Conservation (phyloP, 441 rosid species). For the Euphorbia corollata region DNA sequence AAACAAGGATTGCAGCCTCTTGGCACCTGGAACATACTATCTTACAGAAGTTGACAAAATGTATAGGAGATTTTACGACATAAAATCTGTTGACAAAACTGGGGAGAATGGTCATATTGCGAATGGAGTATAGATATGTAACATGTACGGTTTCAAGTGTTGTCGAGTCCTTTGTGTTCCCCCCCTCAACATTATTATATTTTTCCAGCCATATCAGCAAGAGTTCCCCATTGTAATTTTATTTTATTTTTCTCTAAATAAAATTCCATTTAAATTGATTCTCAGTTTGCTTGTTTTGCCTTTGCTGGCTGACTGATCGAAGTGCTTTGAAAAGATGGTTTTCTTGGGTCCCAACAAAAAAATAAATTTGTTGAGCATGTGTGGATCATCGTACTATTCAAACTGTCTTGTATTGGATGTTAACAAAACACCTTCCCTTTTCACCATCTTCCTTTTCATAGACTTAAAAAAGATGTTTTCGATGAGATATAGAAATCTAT, state of each 20-base stretch:
- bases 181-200: slow-evolving; percentile 9
- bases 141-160: background rate
- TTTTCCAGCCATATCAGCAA: slow-evolving; percentile 13
- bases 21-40: slow-evolving; percentile 80
- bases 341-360: too few relatives aligned
- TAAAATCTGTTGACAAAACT: slow-evolving; percentile 35
- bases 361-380: too few relatives aligned
- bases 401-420: too few relatives aligned
- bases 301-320: too few relatives aligned
- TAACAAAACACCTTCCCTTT: too few relatives aligned
- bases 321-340: too few relatives aligned
- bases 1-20: slow-evolving; percentile 71
- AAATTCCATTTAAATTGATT: slow-evolving; percentile 6
- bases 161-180: slow-evolving; percentile 15
- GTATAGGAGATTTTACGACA: slow-evolving; percentile 83
- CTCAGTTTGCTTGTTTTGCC: too few relatives aligned
- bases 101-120: slow-evolving; percentile 43
- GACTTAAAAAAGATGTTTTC: too few relatives aligned
- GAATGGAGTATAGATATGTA: slow-evolving; percentile 21
- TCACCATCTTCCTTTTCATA: too few relatives aligned
- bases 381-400: too few relatives aligned
- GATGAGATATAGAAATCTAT: too few relatives aligned
- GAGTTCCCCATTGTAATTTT: background rate
- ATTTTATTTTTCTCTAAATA: slow-evolving; percentile 12
- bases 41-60: slow-evolving; percentile 79